A percentile compares a stretch with the other conserved stretches of the same genome.
Conservation (phyloP, 2,329 filamentous ascomycete genomes). For the Colletotrichum euphorbiae region DNA sequence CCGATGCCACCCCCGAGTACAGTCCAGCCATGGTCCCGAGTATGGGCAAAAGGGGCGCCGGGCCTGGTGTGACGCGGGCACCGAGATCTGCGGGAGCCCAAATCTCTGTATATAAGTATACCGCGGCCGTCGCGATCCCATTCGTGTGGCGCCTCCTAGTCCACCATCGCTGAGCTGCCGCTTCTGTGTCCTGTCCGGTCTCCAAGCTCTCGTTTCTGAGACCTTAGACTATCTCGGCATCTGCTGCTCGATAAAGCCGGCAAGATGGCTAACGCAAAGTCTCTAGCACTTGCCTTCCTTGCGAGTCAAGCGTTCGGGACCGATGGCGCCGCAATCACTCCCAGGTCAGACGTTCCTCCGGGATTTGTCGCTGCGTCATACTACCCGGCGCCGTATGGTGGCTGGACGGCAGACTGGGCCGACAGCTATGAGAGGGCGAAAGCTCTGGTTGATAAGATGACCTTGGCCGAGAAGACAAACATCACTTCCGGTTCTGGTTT, state of each 20-base stretch:
- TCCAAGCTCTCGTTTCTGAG: not conserved
- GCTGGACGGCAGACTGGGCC: slow-evolving; percentile 76
- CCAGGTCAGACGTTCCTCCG: slow-evolving; percentile 33
- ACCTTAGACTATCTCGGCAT: not conserved
- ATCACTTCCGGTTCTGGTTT: slow-evolving; percentile 78
- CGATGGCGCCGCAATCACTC: slow-evolving; percentile 22
- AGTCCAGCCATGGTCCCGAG: not conserved
- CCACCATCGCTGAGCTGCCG: not conserved
- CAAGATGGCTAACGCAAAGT: slow-evolving; percentile 19
- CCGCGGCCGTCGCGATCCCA: not conserved
- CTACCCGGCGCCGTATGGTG: slow-evolving; percentile 79
- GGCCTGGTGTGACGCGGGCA: not conserved
- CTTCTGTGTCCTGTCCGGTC: not conserved
- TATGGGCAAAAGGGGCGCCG: not conserved
- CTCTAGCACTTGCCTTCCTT: slow-evolving; percentile 29
- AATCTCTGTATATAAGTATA: slow-evolving; percentile 18
- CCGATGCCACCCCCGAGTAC: not conserved
- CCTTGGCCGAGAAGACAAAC: slow-evolving; percentile 83
- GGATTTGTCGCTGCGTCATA: slow-evolving; percentile 67
- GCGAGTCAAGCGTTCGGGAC: slow-evolving; percentile 18
- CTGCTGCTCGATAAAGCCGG: not conserved
- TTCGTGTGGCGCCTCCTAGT: not conserved
- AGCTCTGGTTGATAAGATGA: slow-evolving; percentile 78
- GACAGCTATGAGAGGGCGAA: slow-evolving; percentile 78
- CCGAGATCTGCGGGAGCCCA: not conserved